Conservation (phyloP, 176 grass and related monocot genomes). For the Bolboschoenus planiculmis region DNA sequence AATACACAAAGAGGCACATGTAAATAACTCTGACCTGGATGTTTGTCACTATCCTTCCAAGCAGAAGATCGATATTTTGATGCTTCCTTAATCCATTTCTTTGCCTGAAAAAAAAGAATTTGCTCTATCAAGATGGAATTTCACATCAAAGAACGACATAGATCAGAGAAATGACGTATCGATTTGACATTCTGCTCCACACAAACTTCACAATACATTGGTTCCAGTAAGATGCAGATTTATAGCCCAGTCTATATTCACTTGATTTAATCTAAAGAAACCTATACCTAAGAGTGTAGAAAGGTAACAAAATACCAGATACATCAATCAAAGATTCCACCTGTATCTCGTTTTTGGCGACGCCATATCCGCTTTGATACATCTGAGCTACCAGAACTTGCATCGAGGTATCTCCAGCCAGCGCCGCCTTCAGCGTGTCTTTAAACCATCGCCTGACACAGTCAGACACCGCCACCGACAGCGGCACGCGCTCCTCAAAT, state of each 20-base stretch:
- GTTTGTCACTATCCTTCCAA: slow-evolving; percentile 70
- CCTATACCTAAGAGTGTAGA: neutral
- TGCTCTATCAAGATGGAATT: neutral
- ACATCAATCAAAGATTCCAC: slow-evolving; percentile 26
- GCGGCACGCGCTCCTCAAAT: slow-evolving; percentile 42
- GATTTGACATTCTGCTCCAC: no score
- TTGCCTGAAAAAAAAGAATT: slow-evolving; percentile 47
- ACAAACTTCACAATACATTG: neutral
- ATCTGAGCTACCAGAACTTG: slow-evolving; percentile 96
- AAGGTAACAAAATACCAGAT: neutral
- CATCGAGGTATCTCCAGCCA: slow-evolving; percentile 67
- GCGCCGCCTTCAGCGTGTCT: slow-evolving; percentile 86
- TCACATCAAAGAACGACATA: neutral
- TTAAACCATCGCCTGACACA: slow-evolving; percentile 88
- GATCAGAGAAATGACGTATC: no score
- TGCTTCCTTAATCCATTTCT: slow-evolving; percentile 81
- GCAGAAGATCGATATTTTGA: slow-evolving; percentile 70
- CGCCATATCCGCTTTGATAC: slow-evolving; percentile 87
- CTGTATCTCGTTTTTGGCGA: slow-evolving; percentile 72
- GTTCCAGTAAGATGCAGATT: neutral
- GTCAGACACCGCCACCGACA: slow-evolving; percentile 63
- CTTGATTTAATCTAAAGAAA: neutral
- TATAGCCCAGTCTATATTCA: neutral
- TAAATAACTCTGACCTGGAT: slow-evolving; percentile 52
- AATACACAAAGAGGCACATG: neutral